phyloP scores from a whole-genome alignment of 2,329 filamentous ascomycete genomes.

The Trichoderma hamatum region DNA sequence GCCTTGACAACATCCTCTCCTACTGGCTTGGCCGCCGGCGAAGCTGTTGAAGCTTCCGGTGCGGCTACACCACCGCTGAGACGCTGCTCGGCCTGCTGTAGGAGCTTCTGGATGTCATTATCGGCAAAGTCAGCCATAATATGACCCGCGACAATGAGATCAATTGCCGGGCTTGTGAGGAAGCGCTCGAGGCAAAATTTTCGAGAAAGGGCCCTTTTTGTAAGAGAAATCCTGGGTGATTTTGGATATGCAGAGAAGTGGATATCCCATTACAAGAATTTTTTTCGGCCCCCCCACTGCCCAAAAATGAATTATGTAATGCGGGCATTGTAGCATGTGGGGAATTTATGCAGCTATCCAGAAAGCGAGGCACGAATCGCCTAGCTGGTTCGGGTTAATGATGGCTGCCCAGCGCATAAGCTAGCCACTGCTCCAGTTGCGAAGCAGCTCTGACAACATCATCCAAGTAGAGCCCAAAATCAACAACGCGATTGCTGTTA shows the following conservation, averaged over 20 bases:
- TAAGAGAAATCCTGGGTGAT: not conserved
- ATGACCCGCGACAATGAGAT: conserved; percentile 3
- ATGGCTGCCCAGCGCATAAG: not conserved
- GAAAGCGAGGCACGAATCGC: not conserved
- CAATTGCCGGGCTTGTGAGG: not conserved
- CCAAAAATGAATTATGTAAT: not conserved
- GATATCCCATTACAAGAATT: conserved; percentile 16
- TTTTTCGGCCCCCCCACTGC: conserved; percentile 1
- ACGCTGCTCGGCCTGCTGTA: conserved; percentile 30
- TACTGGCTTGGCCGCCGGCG: not conserved
- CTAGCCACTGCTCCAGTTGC: not conserved
- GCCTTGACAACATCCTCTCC: conserved; percentile 5
- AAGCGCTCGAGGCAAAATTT: not conserved
- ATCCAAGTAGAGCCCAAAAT: conserved; percentile 11
- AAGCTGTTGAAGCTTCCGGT: not conserved
- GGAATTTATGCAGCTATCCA: not conserved
- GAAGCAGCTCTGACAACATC: conserved; percentile 24
- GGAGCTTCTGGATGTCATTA: conserved; percentile 27
- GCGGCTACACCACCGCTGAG: conserved; percentile 11
- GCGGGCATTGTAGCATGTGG: not conserved
- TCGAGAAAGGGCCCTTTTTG: not conserved
- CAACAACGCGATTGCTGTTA: conserved; percentile 21
- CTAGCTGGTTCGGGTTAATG: conserved; percentile 1
- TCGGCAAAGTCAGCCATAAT: conserved; percentile 29
- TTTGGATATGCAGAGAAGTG: conserved; percentile 12